Conservation (phyloP, 805 yeast genomes). For the Candida sanyiensis region DNA sequence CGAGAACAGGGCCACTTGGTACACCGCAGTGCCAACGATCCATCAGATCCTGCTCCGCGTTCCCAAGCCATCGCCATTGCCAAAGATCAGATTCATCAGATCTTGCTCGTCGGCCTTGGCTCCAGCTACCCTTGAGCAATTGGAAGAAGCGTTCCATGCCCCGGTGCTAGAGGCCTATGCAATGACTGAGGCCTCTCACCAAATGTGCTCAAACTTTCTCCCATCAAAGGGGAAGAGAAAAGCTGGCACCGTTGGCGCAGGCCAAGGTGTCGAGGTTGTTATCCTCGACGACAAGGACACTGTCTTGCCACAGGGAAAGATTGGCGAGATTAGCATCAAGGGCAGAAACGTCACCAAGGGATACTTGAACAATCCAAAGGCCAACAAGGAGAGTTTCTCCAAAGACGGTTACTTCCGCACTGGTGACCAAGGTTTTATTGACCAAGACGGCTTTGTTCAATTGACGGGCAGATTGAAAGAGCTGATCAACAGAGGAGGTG, state of each 20-base stretch:
- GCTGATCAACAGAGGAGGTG: slow-evolving; percentile 73
- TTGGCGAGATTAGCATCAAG: slow-evolving; percentile 65
- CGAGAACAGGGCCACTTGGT: slow-evolving; percentile 54
- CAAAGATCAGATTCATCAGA: slow-evolving; percentile 58
- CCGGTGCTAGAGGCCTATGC: slow-evolving; percentile 77
- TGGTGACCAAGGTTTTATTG: slow-evolving; percentile 69
- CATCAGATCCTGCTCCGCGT: slow-evolving; percentile 58
- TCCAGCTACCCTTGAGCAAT: slow-evolving; percentile 52
- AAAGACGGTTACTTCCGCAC: slow-evolving; percentile 55
- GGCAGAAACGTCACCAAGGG: slow-evolving; percentile 70
- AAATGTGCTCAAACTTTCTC: slow-evolving; percentile 65
- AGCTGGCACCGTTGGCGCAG: slow-evolving; percentile 71
- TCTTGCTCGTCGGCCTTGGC: slow-evolving; percentile 71
- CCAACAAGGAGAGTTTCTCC: slow-evolving; percentile 63
- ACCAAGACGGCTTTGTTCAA: slow-evolving; percentile 50
- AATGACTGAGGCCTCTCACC: slow-evolving; percentile 80
- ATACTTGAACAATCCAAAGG: slow-evolving; percentile 65
- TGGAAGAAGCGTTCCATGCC: slow-evolving; percentile 53
- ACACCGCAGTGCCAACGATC: slow-evolving; percentile 73
- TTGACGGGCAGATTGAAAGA: slow-evolving; percentile 72
- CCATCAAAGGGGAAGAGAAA: slow-evolving; percentile 61
- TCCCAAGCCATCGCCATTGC: slow-evolving; percentile 43
- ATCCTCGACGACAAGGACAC: slow-evolving; percentile 48
- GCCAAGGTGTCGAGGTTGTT: slow-evolving; percentile 61
- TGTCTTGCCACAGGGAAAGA: slow-evolving; percentile 41